Percentiles rank a stretch among this genome's conserved stretches.
These are phyloP conservation scores for Trichoderma sp. DNA, from an alignment of 2,329 filamentous ascomycete genomes.

Conservation along the genomic window DNA sequence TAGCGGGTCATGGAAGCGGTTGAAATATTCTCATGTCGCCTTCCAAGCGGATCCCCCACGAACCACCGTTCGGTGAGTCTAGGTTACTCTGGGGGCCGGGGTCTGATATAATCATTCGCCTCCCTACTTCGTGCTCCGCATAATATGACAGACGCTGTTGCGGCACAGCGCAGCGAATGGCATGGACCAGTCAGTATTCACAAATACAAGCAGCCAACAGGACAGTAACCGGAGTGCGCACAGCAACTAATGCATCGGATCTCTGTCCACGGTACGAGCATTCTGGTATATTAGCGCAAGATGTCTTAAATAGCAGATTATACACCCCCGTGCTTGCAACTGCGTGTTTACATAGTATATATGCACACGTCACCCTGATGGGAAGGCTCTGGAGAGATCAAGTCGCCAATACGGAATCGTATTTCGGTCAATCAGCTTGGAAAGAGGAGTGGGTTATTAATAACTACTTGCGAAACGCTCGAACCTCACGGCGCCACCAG, in stretches of 20 bases:
- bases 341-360: not conserved
- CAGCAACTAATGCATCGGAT: not conserved
- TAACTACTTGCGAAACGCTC: conserved; percentile 54
- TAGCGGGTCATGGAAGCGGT: conserved; percentile 1
- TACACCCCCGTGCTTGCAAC: not conserved
- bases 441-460: not conserved
- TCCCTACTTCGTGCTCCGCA: conserved; percentile 3
- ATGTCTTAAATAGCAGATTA: not conserved
- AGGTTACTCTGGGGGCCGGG: not conserved
- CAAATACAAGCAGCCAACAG: not conserved
- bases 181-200: not conserved
- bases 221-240: not conserved
- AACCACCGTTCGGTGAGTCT: conserved; percentile 16
- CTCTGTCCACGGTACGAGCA: not conserved
- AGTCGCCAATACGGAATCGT: not conserved
- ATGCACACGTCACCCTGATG: not conserved
- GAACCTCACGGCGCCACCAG: conserved; percentile 72
- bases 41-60: conserved; percentile 12
- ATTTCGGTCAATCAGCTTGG: not conserved
- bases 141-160: not conserved
- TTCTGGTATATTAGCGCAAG: not conserved
- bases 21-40: conserved; percentile 15
- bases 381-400: not conserved
- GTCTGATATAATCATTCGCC: conserved; percentile 4
- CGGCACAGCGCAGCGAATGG: not conserved